Conservation (phyloP, 192 early-diverging fungal species). For the Chytriomyces sp. region DNA sequence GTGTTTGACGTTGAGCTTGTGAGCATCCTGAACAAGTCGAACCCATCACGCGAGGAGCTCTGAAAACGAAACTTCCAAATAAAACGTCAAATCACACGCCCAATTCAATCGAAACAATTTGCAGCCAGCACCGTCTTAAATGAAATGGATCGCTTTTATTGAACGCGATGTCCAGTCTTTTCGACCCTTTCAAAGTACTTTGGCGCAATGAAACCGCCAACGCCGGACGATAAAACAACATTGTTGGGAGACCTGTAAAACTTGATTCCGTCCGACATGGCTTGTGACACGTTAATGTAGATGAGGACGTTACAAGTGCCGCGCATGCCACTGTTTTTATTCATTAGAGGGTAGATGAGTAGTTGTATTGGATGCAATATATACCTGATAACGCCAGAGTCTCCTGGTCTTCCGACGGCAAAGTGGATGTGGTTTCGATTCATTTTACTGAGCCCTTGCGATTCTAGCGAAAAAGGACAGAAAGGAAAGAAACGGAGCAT, state of each 20-base stretch:
- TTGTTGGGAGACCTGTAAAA: slow-evolving; percentile 80
- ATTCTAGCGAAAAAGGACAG: background rate
- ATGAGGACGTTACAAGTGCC: slow-evolving; percentile 72
- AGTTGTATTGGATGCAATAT: slow-evolving; percentile 4
- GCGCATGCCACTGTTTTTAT: slow-evolving; percentile 70
- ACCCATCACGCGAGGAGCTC: background rate
- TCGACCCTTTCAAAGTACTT: slow-evolving; percentile 63
- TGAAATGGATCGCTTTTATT: background rate
- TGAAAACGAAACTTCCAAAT: background rate
- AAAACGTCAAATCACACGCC: background rate
- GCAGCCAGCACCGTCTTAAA: background rate
- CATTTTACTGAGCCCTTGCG: slow-evolving; percentile 72
- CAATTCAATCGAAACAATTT: background rate
- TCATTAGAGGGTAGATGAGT: background rate
- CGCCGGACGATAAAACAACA: slow-evolving; percentile 77
- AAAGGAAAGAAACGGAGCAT: no score
- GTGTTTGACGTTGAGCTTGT: background rate
- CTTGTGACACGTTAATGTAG: slow-evolving; percentile 74
- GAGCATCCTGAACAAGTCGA: background rate
- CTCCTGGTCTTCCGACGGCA: slow-evolving; percentile 71
- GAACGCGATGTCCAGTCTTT: background rate
- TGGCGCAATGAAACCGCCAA: slow-evolving; percentile 65
- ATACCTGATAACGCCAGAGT: slow-evolving; percentile 73
- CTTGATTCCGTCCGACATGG: slow-evolving; percentile 75
- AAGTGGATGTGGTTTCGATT: slow-evolving; percentile 89